Conservation (phyloP, 176 grass and related monocot genomes). For the Raddia guianensis region DNA sequence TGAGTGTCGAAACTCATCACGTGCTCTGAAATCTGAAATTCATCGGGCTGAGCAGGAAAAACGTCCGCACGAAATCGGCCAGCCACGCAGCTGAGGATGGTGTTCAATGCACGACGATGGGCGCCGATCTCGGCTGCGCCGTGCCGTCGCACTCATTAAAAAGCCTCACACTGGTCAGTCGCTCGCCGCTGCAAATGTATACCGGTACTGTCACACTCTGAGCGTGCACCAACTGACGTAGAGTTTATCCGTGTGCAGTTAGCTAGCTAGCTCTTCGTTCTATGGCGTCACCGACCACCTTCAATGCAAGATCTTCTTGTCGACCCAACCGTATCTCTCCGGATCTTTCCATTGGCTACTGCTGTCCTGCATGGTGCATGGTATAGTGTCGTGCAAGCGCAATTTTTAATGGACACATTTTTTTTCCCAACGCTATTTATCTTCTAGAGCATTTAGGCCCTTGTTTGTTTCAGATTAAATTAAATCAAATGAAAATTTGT, state of each 20-base stretch:
- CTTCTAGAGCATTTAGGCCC: no score
- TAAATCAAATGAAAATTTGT: no score
- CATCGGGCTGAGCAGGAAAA: no score
- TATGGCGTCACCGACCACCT: background rate
- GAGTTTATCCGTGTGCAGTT: background rate
- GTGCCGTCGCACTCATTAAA: background rate
- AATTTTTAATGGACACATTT: no score
- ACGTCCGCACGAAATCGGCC: no score
- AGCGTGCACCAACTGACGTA: background rate
- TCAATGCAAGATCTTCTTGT: conserved; percentile 21
- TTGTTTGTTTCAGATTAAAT: no score
- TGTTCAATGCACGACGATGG: background rate
- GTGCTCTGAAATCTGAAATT: no score
- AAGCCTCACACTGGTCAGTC: no score
- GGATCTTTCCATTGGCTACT: background rate
- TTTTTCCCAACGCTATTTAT: no score
- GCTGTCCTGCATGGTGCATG: no score
- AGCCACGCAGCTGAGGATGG: background rate
- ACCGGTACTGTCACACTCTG: background rate
- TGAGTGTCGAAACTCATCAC: no score
- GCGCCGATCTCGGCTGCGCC: background rate
- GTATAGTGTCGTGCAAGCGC: no score
- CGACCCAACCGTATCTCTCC: background rate
- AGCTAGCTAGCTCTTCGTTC: background rate
- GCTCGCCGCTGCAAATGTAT: background rate